Evolutionary conservation across 2,329 filamentous ascomycete genomes (phyloP).

Genomic region (Paecilomyces niveus): DNA sequence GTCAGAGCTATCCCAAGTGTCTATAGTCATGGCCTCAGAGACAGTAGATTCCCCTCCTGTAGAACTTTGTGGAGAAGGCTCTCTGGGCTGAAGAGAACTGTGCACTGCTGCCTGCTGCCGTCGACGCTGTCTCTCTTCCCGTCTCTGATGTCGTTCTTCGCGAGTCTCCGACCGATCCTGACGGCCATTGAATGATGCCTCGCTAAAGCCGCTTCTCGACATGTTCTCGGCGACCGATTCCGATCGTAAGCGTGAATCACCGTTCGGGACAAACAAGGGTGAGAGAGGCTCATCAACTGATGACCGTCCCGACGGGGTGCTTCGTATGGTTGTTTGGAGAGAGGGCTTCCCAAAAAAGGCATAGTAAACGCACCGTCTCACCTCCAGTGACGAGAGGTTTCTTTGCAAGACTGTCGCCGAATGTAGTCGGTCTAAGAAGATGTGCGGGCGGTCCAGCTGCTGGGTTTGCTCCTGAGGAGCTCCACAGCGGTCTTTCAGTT

Average conservation of each 20-base stretch:
- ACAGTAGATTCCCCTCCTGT: no score
- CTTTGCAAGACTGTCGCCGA: conserved; percentile 1
- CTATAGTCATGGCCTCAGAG: no score
- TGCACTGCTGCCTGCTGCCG: no score
- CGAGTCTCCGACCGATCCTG: conserved; percentile 7
- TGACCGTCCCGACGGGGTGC: no score
- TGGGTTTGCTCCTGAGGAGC: conserved; percentile 9
- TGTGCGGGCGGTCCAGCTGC: conserved; percentile 4
- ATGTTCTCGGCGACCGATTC: conserved; percentile 6
- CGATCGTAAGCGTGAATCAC: no score
- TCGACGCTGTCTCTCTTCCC: conserved; percentile 5
- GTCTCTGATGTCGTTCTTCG: conserved; percentile 7
- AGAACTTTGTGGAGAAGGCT: no score
- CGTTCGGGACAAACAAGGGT: no score
- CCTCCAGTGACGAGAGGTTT: conserved; percentile 11
- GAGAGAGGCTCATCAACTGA: no score
- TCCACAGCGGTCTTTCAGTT: conserved; percentile 8
- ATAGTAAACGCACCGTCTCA: conserved; percentile 15
- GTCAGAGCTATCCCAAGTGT: no score
- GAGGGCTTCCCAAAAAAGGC: conserved; percentile 13
- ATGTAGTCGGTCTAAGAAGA: conserved; percentile 16
- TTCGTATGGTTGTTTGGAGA: neutral
- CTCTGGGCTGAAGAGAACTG: no score
- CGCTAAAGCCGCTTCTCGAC: conserved; percentile 7
- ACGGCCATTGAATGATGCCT: conserved; percentile 6